Conservation (phyloP, 1,139 yeast genomes). For the Geotrichum europaeum region DNA sequence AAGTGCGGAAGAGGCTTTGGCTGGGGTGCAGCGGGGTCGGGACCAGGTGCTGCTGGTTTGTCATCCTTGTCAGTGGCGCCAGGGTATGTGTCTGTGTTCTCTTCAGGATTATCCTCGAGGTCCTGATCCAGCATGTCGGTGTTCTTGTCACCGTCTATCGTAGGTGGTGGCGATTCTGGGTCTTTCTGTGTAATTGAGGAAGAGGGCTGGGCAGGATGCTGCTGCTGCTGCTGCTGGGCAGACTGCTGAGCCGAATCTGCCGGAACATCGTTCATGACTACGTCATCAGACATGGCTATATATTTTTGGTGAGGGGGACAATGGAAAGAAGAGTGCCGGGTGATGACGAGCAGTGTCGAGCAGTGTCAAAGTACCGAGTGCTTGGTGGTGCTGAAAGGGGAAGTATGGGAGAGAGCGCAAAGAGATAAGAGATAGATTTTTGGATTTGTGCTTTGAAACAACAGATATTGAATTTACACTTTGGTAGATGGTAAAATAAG, state of each 20-base stretch:
- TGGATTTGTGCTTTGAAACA: not conserved
- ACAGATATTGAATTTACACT: not conserved
- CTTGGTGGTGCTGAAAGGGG: not conserved
- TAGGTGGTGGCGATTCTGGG: not conserved
- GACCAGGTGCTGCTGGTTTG: not conserved
- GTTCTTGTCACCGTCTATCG: not conserved
- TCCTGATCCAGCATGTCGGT: not conserved
- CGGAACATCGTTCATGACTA: slow-evolving; percentile 22
- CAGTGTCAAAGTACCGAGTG: not conserved
- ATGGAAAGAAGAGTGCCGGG: not conserved
- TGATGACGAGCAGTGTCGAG: not conserved
- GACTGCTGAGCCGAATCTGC: not conserved
- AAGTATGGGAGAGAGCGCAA: not conserved
- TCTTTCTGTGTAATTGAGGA: not conserved
- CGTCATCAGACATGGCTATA: slow-evolving; percentile 20
- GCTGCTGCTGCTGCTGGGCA: not conserved
- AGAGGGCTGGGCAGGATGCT: not conserved
- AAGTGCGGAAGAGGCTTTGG: slow-evolving; percentile 24
- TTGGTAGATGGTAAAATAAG: not conserved
- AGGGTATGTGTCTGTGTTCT: not conserved
- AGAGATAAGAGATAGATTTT: not conserved
- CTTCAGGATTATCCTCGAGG: not conserved
- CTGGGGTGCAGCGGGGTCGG: not conserved
- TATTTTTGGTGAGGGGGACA: not conserved
- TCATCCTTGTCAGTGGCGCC: not conserved